Evolutionary conservation across 768 basidiomycete species (phyloP).

Genomic region (Boletus rubescentipes): DNA sequence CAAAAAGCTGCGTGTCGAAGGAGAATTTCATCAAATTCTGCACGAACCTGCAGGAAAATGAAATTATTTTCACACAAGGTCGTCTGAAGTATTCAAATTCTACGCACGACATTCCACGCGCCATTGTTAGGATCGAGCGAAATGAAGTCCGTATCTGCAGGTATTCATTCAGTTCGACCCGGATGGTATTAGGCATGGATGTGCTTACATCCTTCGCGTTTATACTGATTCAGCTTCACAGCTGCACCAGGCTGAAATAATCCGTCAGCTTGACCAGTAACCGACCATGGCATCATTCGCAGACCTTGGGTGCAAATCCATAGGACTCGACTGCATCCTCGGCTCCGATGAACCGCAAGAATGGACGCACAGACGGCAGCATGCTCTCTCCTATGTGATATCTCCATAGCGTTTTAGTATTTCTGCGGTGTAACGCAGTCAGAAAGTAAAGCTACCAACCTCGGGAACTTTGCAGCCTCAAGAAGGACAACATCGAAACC

Average conservation of each 20-base stretch:
- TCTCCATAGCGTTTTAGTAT: neutral
- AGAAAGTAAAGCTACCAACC: no score
- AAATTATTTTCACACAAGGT: no score
- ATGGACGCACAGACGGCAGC: slow-evolving; percentile 6
- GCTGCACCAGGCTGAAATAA: slow-evolving; percentile 6
- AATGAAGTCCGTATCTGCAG: slow-evolving; percentile 7
- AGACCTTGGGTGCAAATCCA: slow-evolving; percentile 10
- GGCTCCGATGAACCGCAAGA: slow-evolving; percentile 9
- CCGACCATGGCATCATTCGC: neutral
- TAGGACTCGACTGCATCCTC: slow-evolving; percentile 7
- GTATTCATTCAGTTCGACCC: no score
- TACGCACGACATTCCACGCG: slow-evolving; percentile 6
- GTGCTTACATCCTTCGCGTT: slow-evolving; percentile 16
- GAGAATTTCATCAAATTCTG: slow-evolving; percentile 4
- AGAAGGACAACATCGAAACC: slow-evolving; percentile 11
- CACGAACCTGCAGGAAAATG: neutral
- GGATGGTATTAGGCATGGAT: no score
- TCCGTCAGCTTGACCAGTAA: neutral
- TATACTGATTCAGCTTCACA: slow-evolving; percentile 11
- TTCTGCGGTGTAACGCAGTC: no score
- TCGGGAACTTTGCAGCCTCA: slow-evolving; percentile 11
- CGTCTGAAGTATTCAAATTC: neutral
- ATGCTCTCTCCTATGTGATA: slow-evolving; percentile 19
- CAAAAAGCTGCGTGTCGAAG: neutral
- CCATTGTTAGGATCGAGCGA: neutral